Evolutionary conservation across 257 asterid species (phyloP), one percentile per base, ranked within the genome.

Genomic region (Eucommia ulmoides): DNA sequence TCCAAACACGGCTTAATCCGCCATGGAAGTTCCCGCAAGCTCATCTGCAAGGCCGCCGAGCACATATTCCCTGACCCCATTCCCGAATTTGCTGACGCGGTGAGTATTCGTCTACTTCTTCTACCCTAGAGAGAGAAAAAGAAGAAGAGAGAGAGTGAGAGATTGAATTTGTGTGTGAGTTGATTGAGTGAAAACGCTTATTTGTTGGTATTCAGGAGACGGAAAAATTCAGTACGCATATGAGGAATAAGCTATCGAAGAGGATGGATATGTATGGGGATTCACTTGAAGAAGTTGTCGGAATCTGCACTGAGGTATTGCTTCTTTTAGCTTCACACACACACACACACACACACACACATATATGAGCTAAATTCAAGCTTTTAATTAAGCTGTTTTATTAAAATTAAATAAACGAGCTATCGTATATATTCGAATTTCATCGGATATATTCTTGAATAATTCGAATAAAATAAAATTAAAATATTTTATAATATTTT

Each of bases 11-110:
- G 15, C 42, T 51, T 51, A 50, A 41, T 33, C 33, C 51, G 19
- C 23, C 49, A 22, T 3, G 38, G 44, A 52, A 61, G 53, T 18
- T 38, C 53, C 24, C 63, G 46, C 50, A 42, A 42, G 20, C 51
- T 81, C 52, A 72, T 69, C 61, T 79, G 94, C 70, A 58, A 74
- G 55, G 95, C 94, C 41, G 94, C 82, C 33, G 96, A 89, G 68
- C 78, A 82, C 79, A 79, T 84, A 68, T 84, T 88, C 60, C 97
- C 94, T 1, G 95, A 88, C 72, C 97, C 95, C 20, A 79, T 88
- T 62, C 97, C 97, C 4, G 97, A 88, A 68, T 88, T 88, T 41
- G 95, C 97, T 51, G 89, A 79, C 44, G 70, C 93, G 47, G 97
- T 84, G 24, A 71, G 85, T 65, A 22, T 19, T 21, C n/a, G n/a